Base-by-base conservation (phyloP, 2,329 filamentous ascomycete species). In the Pyricularia grisea region DNA sequence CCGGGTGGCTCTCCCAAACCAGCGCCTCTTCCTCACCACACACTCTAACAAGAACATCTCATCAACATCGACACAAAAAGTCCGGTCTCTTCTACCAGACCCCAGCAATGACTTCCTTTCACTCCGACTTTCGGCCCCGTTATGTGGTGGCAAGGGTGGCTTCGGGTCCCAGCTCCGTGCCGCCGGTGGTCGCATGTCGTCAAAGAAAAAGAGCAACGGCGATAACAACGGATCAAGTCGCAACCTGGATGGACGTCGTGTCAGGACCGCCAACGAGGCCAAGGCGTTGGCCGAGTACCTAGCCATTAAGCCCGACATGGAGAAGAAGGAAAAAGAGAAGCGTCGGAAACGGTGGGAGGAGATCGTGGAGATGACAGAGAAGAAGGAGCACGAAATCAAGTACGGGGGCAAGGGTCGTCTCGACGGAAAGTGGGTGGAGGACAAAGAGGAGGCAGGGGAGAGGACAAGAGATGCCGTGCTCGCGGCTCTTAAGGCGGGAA, bases 101-200 rank as follows among this genome's bases (percentile, higher is more conserved):
- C 73, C 75, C 5, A 72, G 85, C 68, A 87, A 91, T 81, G 88
- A 88, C 42, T 90, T 98, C 73, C 84, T 99, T 20, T 90, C 93
- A 0, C 85, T 99, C 4, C 92, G 93, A 68, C 87, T 99, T 33
- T 90, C 89, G 7, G 83, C 90, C 1, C 91, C 91, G 6, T 81
- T 97, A 58, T 92, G 90, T 74, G 95, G 96, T 81, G 96, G 96
- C 77, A 99, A 99, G 78, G 95, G 95, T 79, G 95, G 95, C 75
- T 99, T 99, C 77, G 95, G 95, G 68, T 98, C 94, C 1, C 96
- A 99, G 79, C 88, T 99, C 55, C 92, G 96, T 76, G 95, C 96
- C 0, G 95, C 95, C 3, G 95, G 96, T 76, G 95, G 96, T 60
- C 94, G 96, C 81, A 99, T 99, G 95, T 97, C 93, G 2, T 94